Conservation (phyloP, 2,329 filamentous ascomycete species). For the Aspergillus spinulosporus region DNA sequence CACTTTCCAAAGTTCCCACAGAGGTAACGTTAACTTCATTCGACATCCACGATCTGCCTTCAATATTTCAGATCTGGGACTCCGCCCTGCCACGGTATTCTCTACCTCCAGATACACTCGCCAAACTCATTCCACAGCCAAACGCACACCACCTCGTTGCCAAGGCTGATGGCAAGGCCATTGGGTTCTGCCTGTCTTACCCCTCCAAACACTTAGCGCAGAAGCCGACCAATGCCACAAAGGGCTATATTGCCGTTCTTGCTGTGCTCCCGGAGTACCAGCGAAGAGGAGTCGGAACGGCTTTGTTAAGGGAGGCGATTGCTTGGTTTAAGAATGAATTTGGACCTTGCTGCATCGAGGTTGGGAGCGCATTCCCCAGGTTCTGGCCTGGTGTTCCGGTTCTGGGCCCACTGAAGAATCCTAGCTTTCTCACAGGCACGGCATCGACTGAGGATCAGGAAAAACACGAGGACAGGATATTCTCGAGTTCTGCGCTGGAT, state of each 20-base stretch:
- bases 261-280: constrained; percentile 40
- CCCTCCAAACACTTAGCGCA: constrained; percentile 24
- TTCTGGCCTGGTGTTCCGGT: constrained; percentile 49
- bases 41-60: constrained; percentile 31
- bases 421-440: background rate
- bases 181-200: constrained; percentile 44
- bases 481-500: constrained; percentile 26
- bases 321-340: constrained; percentile 30
- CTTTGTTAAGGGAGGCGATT: constrained; percentile 34
- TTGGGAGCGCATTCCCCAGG: constrained; percentile 42
- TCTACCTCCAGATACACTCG: constrained; percentile 31
- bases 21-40: constrained; percentile 20
- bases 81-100: constrained; percentile 40
- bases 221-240: constrained; percentile 16
- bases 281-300: constrained; percentile 41
- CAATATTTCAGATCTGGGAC: constrained; percentile 37
- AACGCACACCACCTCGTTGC: constrained; percentile 41
- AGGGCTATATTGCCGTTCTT: constrained; percentile 38
- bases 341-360: constrained; percentile 26
- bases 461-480: background rate
- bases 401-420: background rate
- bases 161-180: constrained; percentile 24
- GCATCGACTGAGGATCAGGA: background rate
- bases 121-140: constrained; percentile 27
- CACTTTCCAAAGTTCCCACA: background rate